Evolutionary conservation across 495 filamentous ascomycete genomes (phyloP), one percentile per base, ranked within the genome.

Genomic region (Talaromyces proteolyticus): DNA sequence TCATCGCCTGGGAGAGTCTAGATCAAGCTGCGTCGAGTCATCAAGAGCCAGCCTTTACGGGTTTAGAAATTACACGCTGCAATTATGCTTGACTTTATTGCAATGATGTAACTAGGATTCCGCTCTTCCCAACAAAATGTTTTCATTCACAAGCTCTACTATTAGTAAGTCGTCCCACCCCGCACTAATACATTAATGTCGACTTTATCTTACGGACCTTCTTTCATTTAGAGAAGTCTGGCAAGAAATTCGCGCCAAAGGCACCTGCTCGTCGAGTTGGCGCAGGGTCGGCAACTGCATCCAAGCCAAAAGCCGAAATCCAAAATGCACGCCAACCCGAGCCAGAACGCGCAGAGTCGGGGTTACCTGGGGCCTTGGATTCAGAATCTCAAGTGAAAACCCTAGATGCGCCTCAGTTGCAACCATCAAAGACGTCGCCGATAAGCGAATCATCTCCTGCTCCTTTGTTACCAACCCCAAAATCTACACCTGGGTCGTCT

Each of bases 201-300:
- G 17, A 26, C 11, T 39, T 53, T 47, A 26, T 53, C 53, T 47
- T 17, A 43, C 47, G 26, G n/a, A 12, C 4, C 25, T 29, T 19
- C 22, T 41, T 41, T 37, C 39, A 18, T 42, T 18, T 53, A 77
- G 75, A 79, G 49, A 79, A 79, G 62, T 76, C 74, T 51, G 70
- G 73, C 58, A 78, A 75, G 57, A 78, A 77, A 51, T 77, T 79
- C 53, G 75, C 72, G 43, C 75, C 75, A 14, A 78, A 78, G 61
- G 73, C 73, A 50, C 71, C 72, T 34, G 55, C 57, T 52, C 74
- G 75, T 53, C 72, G 75, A 47, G 61, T 68, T 51, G 63, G 62
- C 39, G 59, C 66, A 44, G 63, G 59, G 44, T 52, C 65, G 45
- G 57, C 63, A 29, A 60, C 65, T 19, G 62, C 70, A 18, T 55